Percentiles rank a stretch among this genome's conserved stretches.
Conservation (phyloP, 2,329 filamentous ascomycete genomes). For the Truncatella angustata region DNA sequence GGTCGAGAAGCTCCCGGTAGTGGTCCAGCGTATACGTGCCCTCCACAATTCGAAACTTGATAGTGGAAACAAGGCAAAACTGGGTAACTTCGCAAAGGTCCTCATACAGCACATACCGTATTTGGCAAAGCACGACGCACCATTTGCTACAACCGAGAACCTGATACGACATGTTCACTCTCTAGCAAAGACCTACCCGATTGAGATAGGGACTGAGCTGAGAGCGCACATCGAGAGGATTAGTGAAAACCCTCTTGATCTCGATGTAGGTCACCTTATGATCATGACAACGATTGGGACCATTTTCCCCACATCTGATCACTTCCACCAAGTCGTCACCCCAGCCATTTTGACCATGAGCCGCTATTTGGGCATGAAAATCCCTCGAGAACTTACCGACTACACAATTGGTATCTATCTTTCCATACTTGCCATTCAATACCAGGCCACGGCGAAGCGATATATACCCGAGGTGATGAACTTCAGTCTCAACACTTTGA, state of each 20-base stretch:
- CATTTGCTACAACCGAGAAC: constrained; percentile 71
- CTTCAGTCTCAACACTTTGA: constrained; percentile 74
- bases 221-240: constrained; percentile 67
- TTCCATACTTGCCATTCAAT: constrained; percentile 76
- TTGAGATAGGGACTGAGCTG: constrained; percentile 75
- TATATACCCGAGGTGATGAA: constrained; percentile 88
- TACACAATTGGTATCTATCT: constrained; percentile 74
- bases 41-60: constrained; percentile 89
- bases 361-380: constrained; percentile 77
- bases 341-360: constrained; percentile 84
- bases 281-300: constrained; percentile 80
- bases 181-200: constrained; percentile 79
- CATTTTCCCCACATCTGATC: constrained; percentile 92
- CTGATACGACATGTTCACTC: constrained; percentile 90
- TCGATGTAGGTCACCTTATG: constrained; percentile 69
- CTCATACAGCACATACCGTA: constrained; percentile 63
- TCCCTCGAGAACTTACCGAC: constrained; percentile 63
- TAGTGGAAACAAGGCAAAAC: constrained; percentile 79
- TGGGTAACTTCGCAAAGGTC: constrained; percentile 64
- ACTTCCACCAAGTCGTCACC: constrained; percentile 94
- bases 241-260: constrained; percentile 47
- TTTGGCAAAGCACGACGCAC: constrained; percentile 39
- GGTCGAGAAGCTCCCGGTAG: constrained; percentile 66
- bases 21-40: constrained; percentile 86
- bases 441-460: constrained; percentile 78